These are phyloP conservation scores for Dothiorella sarmentorum DNA, from an alignment of 2,329 filamentous ascomycete genomes.

Conservation along the genomic window DNA sequence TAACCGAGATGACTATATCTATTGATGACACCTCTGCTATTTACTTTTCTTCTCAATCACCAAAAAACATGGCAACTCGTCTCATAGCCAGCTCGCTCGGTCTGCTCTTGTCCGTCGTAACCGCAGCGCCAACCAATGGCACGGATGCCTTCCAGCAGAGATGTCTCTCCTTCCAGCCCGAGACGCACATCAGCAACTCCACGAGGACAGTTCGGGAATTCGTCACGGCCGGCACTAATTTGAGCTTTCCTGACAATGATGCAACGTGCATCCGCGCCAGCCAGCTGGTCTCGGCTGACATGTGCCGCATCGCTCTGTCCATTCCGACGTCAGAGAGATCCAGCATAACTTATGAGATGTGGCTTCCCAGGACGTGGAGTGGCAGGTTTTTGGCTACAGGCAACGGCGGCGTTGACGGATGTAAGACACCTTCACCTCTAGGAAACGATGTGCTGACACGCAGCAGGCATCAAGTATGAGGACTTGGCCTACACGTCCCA, in stretches of 20 bases:
- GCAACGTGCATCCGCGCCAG: slow-evolving; percentile 28
- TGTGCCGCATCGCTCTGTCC: slow-evolving; percentile 44
- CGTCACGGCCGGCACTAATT: slow-evolving; percentile 39
- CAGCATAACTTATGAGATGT: slow-evolving; percentile 44
- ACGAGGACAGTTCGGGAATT: slow-evolving; percentile 22
- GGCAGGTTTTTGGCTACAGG: slow-evolving; percentile 39
- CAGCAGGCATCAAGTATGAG: slow-evolving; percentile 28
- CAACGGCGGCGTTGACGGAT: slow-evolving; percentile 42
- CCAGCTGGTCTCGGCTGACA: slow-evolving; percentile 34
- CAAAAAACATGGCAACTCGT: neutral
- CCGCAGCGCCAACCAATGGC: neutral
- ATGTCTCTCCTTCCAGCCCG: slow-evolving; percentile 1
- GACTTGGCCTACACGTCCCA: slow-evolving; percentile 38
- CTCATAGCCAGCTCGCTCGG: neutral
- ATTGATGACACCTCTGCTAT: neutral
- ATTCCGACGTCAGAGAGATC: slow-evolving; percentile 40
- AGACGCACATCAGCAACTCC: slow-evolving; percentile 4
- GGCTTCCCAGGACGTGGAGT: slow-evolving; percentile 42
- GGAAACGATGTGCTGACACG: neutral
- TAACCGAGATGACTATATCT: no score
- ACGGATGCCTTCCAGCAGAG: slow-evolving; percentile 10
- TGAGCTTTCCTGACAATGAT: slow-evolving; percentile 2
- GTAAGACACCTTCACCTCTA: slow-evolving; percentile 16
- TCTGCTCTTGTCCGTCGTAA: neutral
- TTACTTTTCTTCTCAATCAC: neutral